Conservation (phyloP, 371 early-diverging fungal species). For the Circinella umbellata region DNA sequence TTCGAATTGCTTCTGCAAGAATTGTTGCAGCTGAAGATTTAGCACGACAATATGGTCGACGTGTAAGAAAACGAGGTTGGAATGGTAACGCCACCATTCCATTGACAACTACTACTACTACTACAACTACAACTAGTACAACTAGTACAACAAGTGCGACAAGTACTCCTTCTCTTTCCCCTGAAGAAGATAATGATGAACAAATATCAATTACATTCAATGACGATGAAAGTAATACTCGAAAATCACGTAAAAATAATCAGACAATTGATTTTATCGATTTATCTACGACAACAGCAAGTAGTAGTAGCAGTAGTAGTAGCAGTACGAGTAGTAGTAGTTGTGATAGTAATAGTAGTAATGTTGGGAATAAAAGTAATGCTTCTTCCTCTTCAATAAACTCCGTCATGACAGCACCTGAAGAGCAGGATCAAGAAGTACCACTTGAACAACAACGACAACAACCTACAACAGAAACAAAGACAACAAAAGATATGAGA, state of each 20-base stretch:
- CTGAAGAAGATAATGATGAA: not conserved
- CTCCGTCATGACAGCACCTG: constrained; percentile 15
- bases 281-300: too few relatives aligned
- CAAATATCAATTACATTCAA: not conserved
- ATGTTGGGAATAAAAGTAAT: too few relatives aligned
- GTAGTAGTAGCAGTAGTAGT: too few relatives aligned
- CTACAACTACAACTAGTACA: too few relatives aligned
- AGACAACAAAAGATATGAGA: not conserved
- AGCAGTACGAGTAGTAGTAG: too few relatives aligned
- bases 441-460: not conserved
- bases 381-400: not conserved
- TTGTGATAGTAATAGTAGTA: too few relatives aligned
- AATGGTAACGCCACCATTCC: not conserved
- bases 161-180: too few relatives aligned
- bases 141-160: too few relatives aligned
- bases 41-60: constrained; percentile 38
- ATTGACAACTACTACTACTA: not conserved
- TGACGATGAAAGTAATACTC: not conserved
- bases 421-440: constrained; percentile 4
- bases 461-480: not conserved
- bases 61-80: constrained; percentile 31
- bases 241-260: not conserved
- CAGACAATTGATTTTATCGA: not conserved
- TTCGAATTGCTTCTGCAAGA: constrained; percentile 42
- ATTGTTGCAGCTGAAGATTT: constrained; percentile 45